Conservation (phyloP, 1,139 yeast species). For the Scheffersomyces titani region DNA sequence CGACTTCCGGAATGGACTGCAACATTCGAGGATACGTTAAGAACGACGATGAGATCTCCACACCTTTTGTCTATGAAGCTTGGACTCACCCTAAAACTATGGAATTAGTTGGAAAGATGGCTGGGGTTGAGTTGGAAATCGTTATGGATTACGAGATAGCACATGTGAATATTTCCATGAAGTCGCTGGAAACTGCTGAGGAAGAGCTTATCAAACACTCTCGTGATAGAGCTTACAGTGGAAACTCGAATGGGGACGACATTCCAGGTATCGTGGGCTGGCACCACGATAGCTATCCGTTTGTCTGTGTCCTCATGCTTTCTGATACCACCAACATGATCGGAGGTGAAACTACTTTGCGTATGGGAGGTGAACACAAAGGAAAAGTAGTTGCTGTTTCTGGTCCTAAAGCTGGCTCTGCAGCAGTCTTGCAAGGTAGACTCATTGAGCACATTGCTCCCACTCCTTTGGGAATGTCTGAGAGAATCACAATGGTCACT, state of each 20-base stretch:
- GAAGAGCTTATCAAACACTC: conserved; percentile 12
- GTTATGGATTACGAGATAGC: conserved; percentile 58
- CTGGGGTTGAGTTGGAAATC: conserved; percentile 55
- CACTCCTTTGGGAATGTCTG: conserved; percentile 50
- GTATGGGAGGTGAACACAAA: conserved; percentile 36
- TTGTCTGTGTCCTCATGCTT: conserved; percentile 64
- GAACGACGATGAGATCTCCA: conserved; percentile 21
- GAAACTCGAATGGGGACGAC: conserved; percentile 25
- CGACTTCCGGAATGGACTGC: conserved; percentile 51
- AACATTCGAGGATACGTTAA: conserved; percentile 51
- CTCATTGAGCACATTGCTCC: conserved; percentile 58
- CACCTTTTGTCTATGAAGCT: conserved; percentile 52
- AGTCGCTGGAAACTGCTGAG: conserved; percentile 29
- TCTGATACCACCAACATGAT: conserved; percentile 57
- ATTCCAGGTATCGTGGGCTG: conserved; percentile 58
- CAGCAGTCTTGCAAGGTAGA: conserved; percentile 59
- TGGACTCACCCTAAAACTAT: conserved; percentile 59
- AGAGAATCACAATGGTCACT: conserved; percentile 54
- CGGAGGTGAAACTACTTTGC: conserved; percentile 60
- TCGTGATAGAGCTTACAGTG: conserved; percentile 13
- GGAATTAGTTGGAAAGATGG: conserved; percentile 51
- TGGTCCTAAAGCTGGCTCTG: conserved; percentile 56
- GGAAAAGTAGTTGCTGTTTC: conserved; percentile 44
- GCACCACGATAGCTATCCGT: conserved; percentile 62
- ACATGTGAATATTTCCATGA: conserved; percentile 49